Evolutionary conservation across 768 basidiomycete species (phyloP).

Genomic region (Neoboletus brunneissimus): DNA sequence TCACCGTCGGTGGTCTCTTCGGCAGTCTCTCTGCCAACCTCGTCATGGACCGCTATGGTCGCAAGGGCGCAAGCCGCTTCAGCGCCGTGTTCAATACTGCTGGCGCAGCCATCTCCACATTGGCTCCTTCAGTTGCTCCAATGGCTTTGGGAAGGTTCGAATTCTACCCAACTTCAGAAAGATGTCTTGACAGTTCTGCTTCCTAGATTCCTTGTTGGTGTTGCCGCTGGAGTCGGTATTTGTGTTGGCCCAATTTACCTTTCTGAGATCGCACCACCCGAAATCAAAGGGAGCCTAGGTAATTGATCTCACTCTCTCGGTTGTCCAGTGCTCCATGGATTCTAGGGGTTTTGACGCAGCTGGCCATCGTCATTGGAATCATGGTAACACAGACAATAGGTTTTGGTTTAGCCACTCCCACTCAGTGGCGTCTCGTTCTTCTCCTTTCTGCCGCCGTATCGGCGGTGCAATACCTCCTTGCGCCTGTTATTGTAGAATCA

Average conservation of each 20-base stretch:
- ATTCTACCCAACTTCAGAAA: neutral
- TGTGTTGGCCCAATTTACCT: slow-evolving; percentile 84
- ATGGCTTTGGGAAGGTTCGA: slow-evolving; percentile 67
- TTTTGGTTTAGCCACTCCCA: slow-evolving; percentile 62
- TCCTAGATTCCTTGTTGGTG: slow-evolving; percentile 60
- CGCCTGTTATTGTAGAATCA: slow-evolving; percentile 61
- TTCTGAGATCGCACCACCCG: slow-evolving; percentile 78
- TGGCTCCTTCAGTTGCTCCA: slow-evolving; percentile 53
- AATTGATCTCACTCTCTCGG: slow-evolving; percentile 31
- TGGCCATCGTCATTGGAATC: slow-evolving; percentile 82
- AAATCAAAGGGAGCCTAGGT: slow-evolving; percentile 76
- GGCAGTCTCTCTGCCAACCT: slow-evolving; percentile 70
- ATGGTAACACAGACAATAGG: slow-evolving; percentile 83
- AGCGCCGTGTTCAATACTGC: slow-evolving; percentile 54
- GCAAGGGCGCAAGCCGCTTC: slow-evolving; percentile 60
- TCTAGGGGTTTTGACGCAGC: slow-evolving; percentile 74
- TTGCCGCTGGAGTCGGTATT: slow-evolving; percentile 68
- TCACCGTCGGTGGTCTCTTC: slow-evolving; percentile 82
- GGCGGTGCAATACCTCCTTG: slow-evolving; percentile 53
- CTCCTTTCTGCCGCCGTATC: slow-evolving; percentile 58
- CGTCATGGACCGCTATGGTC: slow-evolving; percentile 68
- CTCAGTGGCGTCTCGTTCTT: slow-evolving; percentile 69
- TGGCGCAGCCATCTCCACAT: slow-evolving; percentile 64
- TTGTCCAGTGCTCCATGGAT: neutral
- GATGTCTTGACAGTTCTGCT: neutral